Conservation (phyloP, 2,329 filamentous ascomycete species). For the Penicillium sp. region DNA sequence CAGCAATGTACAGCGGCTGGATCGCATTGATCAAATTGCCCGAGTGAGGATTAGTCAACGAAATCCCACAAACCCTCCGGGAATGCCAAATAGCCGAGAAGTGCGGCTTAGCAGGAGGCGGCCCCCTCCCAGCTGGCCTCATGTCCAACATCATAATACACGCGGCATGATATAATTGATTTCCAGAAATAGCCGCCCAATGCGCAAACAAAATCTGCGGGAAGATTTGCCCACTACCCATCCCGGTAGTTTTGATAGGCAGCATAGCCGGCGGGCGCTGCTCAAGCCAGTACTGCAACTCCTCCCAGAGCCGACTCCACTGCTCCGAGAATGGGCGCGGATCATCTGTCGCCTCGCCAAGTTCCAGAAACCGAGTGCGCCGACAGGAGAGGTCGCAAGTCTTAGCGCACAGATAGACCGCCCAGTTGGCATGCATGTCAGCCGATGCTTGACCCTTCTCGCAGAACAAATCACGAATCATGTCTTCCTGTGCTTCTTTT, state of each 20-base stretch:
- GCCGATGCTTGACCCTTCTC: slow-evolving; percentile 28
- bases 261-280: slow-evolving; percentile 47
- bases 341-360: slow-evolving; percentile 45
- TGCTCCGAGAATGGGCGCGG: slow-evolving; percentile 39
- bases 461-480: slow-evolving; percentile 23
- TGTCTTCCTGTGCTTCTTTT: slow-evolving; percentile 27
- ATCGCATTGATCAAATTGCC: slow-evolving; percentile 56
- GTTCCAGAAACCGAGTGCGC: slow-evolving; percentile 47
- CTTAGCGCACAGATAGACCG: slow-evolving; percentile 54
- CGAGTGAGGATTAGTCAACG: slow-evolving; percentile 52
- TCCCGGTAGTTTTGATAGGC: slow-evolving; percentile 45
- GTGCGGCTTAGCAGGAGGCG: slow-evolving; percentile 17
- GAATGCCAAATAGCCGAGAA: slow-evolving; percentile 54
- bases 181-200: slow-evolving; percentile 54
- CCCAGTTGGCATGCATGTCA: slow-evolving; percentile 57
- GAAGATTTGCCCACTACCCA: slow-evolving; percentile 40
- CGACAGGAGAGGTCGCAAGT: slow-evolving; percentile 50
- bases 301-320: slow-evolving; percentile 50
- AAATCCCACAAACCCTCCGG: slow-evolving; percentile 53
- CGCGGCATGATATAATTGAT: slow-evolving; percentile 55
- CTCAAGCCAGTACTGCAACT: slow-evolving; percentile 48
- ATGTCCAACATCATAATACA: slow-evolving; percentile 50
- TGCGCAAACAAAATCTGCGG: slow-evolving; percentile 52
- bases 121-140: slow-evolving; percentile 34
- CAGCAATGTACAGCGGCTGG: slow-evolving; percentile 55